Percentiles rank a stretch among this genome's conserved stretches.
Conservation (phyloP, 768 basidiomycete species). For the Tephrocybe sp. region DNA sequence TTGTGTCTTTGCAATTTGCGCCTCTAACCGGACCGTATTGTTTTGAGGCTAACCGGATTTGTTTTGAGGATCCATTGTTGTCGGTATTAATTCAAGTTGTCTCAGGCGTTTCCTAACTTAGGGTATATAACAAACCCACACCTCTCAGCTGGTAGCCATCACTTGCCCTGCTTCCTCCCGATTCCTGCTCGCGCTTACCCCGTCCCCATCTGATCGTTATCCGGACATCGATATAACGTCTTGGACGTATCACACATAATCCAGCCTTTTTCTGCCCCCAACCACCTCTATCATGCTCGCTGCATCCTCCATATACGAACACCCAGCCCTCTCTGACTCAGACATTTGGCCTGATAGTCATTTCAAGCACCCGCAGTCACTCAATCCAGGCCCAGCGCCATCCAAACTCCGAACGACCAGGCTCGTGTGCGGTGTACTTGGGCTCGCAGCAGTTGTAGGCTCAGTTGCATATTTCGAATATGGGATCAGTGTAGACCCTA, state of each 20-base stretch:
- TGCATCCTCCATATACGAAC: conserved; percentile 15
- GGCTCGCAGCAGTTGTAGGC: conserved; percentile 3
- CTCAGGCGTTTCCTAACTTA: background rate
- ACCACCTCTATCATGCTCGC: conserved; percentile 10
- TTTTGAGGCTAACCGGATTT: conserved; percentile 1
- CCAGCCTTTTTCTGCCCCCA: background rate
- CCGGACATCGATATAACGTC: conserved; percentile 1
- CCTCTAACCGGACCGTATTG: background rate
- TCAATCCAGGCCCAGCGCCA: background rate
- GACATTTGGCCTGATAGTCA: conserved; percentile 16
- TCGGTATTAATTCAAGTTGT: conserved; percentile 6
- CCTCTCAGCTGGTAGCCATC: background rate
- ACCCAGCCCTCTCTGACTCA: conserved; percentile 12
- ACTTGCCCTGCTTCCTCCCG: background rate
- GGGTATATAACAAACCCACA: conserved; percentile 4
- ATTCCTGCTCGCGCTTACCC: background rate
- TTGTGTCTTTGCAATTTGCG: too few relatives aligned
- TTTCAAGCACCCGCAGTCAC: conserved; percentile 5
- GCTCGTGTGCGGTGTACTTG: conserved; percentile 8
- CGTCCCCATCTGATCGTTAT: background rate
- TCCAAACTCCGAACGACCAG: background rate
- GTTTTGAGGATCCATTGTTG: conserved; percentile 1
- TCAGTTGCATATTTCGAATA: conserved; percentile 3
- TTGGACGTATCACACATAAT: background rate
- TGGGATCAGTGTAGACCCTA: background rate